Percentiles rank a stretch among this genome's conserved stretches.
Evolutionary conservation across 2,329 filamentous ascomycete genomes (phyloP).

Genomic region (Microdochium paspali): DNA sequence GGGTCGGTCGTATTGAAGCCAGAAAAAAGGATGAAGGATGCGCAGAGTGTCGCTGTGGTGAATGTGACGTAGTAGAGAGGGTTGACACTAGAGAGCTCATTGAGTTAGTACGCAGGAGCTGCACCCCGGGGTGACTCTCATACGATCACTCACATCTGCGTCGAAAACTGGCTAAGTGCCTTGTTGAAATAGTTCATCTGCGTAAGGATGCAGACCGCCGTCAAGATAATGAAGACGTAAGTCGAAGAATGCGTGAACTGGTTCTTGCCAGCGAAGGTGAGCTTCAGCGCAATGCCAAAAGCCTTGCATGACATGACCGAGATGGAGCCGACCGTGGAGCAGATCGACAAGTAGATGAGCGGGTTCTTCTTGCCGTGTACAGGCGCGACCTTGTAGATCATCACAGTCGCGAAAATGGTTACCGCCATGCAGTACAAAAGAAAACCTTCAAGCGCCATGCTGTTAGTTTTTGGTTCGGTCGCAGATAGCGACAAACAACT

Average conservation of each 20-base stretch:
- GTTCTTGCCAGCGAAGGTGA: slow-evolving; percentile 87
- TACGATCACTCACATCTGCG: slow-evolving; percentile 74
- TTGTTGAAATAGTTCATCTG: slow-evolving; percentile 99
- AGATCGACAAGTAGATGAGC: slow-evolving; percentile 93
- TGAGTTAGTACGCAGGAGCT: slow-evolving; percentile 6
- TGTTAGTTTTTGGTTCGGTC: neutral
- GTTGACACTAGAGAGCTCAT: slow-evolving; percentile 58
- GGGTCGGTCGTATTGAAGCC: slow-evolving; percentile 93
- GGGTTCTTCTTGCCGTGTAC: slow-evolving; percentile 90
- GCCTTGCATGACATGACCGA: slow-evolving; percentile 99
- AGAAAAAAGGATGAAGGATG: slow-evolving; percentile 90
- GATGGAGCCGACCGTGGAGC: slow-evolving; percentile 91
- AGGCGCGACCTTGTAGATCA: slow-evolving; percentile 94
- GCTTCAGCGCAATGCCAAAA: slow-evolving; percentile 93
- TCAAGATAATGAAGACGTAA: slow-evolving; percentile 94
- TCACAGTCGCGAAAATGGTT: slow-evolving; percentile 73
- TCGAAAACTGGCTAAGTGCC: slow-evolving; percentile 90
- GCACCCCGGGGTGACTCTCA: neutral
- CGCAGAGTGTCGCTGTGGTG: slow-evolving; percentile 85
- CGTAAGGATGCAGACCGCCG: slow-evolving; percentile 85
- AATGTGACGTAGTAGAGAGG: slow-evolving; percentile 97
- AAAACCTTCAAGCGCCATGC: slow-evolving; percentile 54
- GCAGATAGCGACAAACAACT: slow-evolving; percentile 12
- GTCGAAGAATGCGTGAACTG: slow-evolving; percentile 93
- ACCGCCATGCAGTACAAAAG: slow-evolving; percentile 77